Percentiles rank a stretch among this genome's conserved stretches.
These are phyloP conservation scores for Daldinia decipiens DNA, from an alignment of 495 filamentous ascomycete genomes.

Conservation along the genomic window DNA sequence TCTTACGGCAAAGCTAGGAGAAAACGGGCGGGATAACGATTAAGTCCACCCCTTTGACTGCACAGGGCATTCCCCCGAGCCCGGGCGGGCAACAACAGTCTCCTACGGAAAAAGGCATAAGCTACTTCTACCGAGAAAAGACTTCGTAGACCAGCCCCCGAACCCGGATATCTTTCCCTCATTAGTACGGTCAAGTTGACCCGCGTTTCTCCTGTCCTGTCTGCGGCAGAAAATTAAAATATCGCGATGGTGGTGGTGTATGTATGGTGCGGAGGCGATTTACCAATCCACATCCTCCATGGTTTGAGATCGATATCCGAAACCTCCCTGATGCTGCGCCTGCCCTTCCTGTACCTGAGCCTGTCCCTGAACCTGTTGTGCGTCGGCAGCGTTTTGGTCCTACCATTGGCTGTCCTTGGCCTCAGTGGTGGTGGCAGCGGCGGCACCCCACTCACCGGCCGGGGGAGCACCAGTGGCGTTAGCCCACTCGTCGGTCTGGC, in stretches of 20 bases:
- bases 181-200: conserved; percentile 79
- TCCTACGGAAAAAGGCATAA: conserved; percentile 51
- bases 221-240: conserved; percentile 18
- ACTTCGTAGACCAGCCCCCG: not conserved
- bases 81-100: conserved; percentile 51
- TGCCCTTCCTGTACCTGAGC: not conserved
- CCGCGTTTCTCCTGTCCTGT: conserved; percentile 30
- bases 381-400: conserved; percentile 31
- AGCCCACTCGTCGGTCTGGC: conserved; percentile 57
- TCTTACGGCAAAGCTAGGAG: conserved; percentile 40
- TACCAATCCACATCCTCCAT: not conserved
- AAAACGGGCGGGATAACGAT: conserved; percentile 61
- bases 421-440: conserved; percentile 52
- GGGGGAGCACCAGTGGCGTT: conserved; percentile 56
- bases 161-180: conserved; percentile 92
- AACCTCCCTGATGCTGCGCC: not conserved
- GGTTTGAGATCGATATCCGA: not conserved
- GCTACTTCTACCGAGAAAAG: conserved; percentile 14
- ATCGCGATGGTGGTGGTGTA: conserved; percentile 12
- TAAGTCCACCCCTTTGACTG: conserved; percentile 65
- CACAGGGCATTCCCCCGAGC: conserved; percentile 93
- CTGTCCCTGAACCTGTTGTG: not conserved
- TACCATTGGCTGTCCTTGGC: conserved; percentile 74
- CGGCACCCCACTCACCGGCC: conserved; percentile 73
- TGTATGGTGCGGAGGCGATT: conserved; percentile 13